phyloP scores from a whole-genome alignment of 2,329 filamentous ascomycete species.

The Diaporthe batatas region DNA sequence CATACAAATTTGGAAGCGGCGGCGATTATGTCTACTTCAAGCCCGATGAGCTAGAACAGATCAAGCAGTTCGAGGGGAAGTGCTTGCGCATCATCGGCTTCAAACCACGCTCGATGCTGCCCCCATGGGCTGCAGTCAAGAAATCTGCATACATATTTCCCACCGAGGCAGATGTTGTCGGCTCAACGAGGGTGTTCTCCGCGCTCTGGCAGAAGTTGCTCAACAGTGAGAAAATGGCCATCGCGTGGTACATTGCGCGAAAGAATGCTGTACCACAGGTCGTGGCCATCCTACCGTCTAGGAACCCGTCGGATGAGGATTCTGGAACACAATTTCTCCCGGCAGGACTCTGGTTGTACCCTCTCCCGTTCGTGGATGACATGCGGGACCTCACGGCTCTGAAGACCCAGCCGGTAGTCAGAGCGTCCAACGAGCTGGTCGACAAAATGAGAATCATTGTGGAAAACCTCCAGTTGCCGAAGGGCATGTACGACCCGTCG shows the following conservation, averaged over 20 bases:
- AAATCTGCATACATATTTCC: constrained; percentile 95
- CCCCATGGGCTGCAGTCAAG: constrained; percentile 86
- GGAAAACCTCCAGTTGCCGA: constrained; percentile 89
- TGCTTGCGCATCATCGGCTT: constrained; percentile 93
- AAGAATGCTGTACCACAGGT: constrained; percentile 83
- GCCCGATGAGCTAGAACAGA: constrained; percentile 81
- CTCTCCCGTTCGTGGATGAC: constrained; percentile 91
- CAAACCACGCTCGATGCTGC: constrained; percentile 81
- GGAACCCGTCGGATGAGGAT: constrained; percentile 73
- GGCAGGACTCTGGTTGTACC: constrained; percentile 88
- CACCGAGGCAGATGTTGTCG: constrained; percentile 88
- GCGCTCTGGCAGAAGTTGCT: constrained; percentile 90
- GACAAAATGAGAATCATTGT: constrained; percentile 87
- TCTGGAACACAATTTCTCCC: constrained; percentile 79
- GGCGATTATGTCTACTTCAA: constrained; percentile 90
- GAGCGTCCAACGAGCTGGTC: constrained; percentile 77
- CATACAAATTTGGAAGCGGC: constrained; percentile 95
- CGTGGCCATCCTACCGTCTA: constrained; percentile 84
- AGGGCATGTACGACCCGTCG: constrained; percentile 83
- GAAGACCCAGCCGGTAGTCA: constrained; percentile 55
- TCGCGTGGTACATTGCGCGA: constrained; percentile 92
- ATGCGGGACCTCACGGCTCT: constrained; percentile 78
- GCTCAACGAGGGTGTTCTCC: constrained; percentile 92
- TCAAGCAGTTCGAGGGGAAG: constrained; percentile 83
- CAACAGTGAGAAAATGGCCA: constrained; percentile 81